Evolutionary conservation across 371 early-diverging fungal species (phyloP), one percentile per base, ranked within the genome.

Genomic region (Zychaea mexicana): DNA sequence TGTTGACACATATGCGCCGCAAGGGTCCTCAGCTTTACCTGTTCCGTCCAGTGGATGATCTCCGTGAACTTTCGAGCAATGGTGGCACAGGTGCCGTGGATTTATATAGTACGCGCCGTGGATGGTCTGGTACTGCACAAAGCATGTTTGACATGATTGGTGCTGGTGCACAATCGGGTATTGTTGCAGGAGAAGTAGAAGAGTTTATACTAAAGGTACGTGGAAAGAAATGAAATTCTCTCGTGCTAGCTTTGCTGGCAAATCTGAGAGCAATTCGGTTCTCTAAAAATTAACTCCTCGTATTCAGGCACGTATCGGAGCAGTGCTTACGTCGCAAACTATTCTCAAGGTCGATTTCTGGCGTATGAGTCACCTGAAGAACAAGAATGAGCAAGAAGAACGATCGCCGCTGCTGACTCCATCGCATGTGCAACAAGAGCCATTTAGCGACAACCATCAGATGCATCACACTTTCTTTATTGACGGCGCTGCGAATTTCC

Each of bases 291-390:
- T 22, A 49, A 61, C 8, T 33, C 21, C 3, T 53, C 28, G 12
- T 26, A 9, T 38, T 39, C 62, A 87, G 86, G 76, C 84, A 27
- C 72, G 92, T 17, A 78, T 77, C 42, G 92, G 92, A 21, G 68
- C 75, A 8, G 92, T 90, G 0, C 76, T 92, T 6, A 86, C 79
- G 2, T 82, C 85, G 3, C 83, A 90, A 49, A 90, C 90, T 0
- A 89, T 92, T 38, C 77, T 92, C 32, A 91, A 91, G 62, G 81
- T 88, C 2, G 92, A 93, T 67, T 85, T 83, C 54, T 92, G 92
- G 88, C 74, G 71, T 22, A 68, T 56, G 12, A 66, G 70, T 22
- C 72, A 80, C 27, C 28, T 70, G 12, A 36, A 21, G 15, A 26
- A 13, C 7, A 10, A 49, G 12, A 45, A 24, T 9, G 26, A 28